Evolutionary conservation across 2,329 filamentous ascomycete species (phyloP), one percentile per base, ranked within the genome.

Genomic region (Apiospora sp.): DNA sequence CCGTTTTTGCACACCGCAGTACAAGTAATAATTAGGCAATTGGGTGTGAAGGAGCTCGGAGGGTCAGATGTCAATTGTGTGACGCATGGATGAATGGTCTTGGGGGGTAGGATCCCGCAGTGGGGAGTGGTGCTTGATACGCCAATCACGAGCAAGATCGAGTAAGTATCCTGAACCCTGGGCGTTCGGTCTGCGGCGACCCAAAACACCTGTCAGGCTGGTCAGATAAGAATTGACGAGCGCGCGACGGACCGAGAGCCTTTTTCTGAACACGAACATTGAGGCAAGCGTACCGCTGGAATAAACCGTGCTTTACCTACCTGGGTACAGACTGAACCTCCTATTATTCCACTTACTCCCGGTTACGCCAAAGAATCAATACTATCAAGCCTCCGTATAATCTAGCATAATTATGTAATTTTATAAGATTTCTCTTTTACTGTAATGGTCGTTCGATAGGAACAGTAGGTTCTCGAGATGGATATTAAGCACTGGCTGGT

Each of bases 21-120:
- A 27, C 7, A 14, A 27, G 16, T 61, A n/a, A 64, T n/a, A 30
- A 30, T 30, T 30, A 64, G 30, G 58, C 58, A 41, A 41, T 64
- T 64, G 30, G 54, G 54, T 27, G 16, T 19, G n/a, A 24, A 64
- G 58, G 34, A 41, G 30, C 58, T 41, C 41, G 58, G 58, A 64
- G 58, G 58, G 58, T 64, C 58, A 64, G 58, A 64, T 34, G 58
- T 64, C 58, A 64, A 64, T 24, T 64, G 58, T 64, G 58, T 64
- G 58, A 64, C 58, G 58, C 58, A 64, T 37, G 58, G 58, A 64
- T 64, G 34, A 64, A 24, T 4, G 58, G 30, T 37, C 34, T n/a
- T 41, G 27, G 37, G 37, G 54, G 54, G 54, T 61, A 61, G 54
- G 54, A 61, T 61, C 54, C 54, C 54, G 54, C 54, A 61, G 54